phyloP scores from a whole-genome alignment of 2,329 filamentous ascomycete genomes.

The Penicillium palitans region DNA sequence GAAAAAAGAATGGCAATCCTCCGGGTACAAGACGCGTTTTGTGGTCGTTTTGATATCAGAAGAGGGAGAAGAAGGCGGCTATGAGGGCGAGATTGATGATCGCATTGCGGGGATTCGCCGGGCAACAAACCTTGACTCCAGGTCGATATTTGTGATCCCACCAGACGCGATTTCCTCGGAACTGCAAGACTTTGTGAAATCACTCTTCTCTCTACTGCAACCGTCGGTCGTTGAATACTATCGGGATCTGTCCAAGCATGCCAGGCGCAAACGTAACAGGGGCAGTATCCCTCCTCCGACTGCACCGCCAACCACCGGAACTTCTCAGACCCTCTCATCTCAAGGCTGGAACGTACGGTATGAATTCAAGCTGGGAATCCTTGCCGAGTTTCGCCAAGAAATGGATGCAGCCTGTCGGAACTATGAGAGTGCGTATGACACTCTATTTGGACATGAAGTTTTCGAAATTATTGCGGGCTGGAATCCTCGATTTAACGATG shows the following conservation, averaged over 20 bases:
- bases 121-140: conserved; percentile 77
- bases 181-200: conserved; percentile 70
- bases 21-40: conserved; percentile 71
- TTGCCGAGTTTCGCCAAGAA: conserved; percentile 91
- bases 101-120: conserved; percentile 76
- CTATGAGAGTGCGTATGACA: conserved; percentile 84
- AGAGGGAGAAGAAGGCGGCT: conserved; percentile 63
- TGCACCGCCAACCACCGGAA: conserved; percentile 76
- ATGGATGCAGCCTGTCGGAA: conserved; percentile 83
- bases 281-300: conserved; percentile 77
- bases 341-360: conserved; percentile 92
- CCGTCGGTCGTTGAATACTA: conserved; percentile 84
- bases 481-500: conserved; percentile 88
- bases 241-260: conserved; percentile 87
- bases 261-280: conserved; percentile 81
- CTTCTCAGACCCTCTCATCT: conserved; percentile 79
- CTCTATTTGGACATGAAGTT: conserved; percentile 76
- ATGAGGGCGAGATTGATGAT: conserved; percentile 66
- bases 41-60: conserved; percentile 77
- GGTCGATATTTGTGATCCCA: conserved; percentile 81
- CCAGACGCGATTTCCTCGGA: conserved; percentile 70
- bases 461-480: conserved; percentile 87
- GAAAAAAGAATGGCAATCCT: conserved; percentile 61
- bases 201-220: conserved; percentile 71
- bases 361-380: conserved; percentile 87